phyloP scores from a whole-genome alignment of 768 basidiomycete species.

The Phanerochaete sordida region DNA sequence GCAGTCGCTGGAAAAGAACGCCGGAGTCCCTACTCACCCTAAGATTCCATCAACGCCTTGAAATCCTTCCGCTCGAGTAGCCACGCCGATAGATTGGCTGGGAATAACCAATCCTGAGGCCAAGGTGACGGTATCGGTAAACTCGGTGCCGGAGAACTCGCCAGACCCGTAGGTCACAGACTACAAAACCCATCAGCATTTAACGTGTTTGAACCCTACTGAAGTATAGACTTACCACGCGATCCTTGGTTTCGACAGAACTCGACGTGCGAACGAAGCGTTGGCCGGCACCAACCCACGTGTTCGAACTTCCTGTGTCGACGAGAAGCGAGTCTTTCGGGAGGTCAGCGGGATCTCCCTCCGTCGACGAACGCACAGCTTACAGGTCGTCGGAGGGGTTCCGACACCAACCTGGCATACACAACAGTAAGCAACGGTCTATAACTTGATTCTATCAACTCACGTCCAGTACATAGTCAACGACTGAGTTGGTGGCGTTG shows the following conservation, averaged over 20 bases:
- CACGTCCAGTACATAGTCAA: constrained; percentile 35
- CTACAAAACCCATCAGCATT: not conserved
- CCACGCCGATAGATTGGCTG: constrained; percentile 63
- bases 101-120: constrained; percentile 45
- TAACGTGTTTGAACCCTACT: not conserved
- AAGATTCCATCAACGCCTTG: constrained; percentile 58
- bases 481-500: constrained; percentile 38
- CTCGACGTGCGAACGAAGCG: constrained; percentile 47
- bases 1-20: not conserved
- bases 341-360: not conserved
- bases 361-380: not conserved
- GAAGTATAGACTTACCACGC: constrained; percentile 39
- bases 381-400: constrained; percentile 21
- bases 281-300: constrained; percentile 58
- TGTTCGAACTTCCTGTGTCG: constrained; percentile 70
- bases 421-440: not conserved
- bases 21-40: constrained; percentile 38
- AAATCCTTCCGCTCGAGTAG: constrained; percentile 39
- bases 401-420: constrained; percentile 21
- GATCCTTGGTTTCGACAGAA: constrained; percentile 41
- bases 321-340: constrained; percentile 48
- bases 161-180: constrained; percentile 18
- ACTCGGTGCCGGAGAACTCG: constrained; percentile 20
- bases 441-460: too few relatives aligned
- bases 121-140: constrained; percentile 52